These are phyloP conservation scores for Globisporangium paddicum DNA, from an alignment of 352 stramenopile genomes.

Conservation along the genomic window DNA sequence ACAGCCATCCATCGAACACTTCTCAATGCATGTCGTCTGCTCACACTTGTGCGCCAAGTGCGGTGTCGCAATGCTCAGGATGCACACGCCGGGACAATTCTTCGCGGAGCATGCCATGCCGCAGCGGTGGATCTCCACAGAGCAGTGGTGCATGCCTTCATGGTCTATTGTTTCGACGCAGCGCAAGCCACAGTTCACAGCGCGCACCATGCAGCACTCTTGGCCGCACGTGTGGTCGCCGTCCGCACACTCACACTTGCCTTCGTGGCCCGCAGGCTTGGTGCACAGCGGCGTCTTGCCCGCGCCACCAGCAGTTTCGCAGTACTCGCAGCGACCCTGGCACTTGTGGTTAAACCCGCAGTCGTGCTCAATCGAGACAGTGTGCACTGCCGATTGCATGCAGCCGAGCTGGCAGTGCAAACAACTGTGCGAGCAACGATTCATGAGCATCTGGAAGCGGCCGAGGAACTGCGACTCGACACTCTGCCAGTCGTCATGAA, in stretches of 20 bases:
- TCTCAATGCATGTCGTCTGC: conserved; percentile 46
- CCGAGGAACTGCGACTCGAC: conserved; percentile 43
- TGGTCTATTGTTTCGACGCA: conserved; percentile 50
- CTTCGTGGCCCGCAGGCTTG: conserved; percentile 59
- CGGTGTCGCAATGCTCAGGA: conserved; percentile 40
- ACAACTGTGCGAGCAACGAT: conserved; percentile 56
- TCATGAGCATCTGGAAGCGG: conserved; percentile 43
- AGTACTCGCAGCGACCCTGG: conserved; percentile 44
- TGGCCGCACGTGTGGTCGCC: conserved; percentile 62
- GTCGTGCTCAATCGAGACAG: conserved; percentile 24
- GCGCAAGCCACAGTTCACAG: conserved; percentile 44
- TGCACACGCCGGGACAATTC: conserved; percentile 39
- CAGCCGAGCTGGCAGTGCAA: conserved; percentile 50
- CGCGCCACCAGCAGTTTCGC: conserved; percentile 17
- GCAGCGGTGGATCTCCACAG: conserved; percentile 52
- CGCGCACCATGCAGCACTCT: conserved; percentile 33
- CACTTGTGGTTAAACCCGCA: conserved; percentile 53
- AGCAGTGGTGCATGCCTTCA: conserved; percentile 39
- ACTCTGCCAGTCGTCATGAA: conserved; percentile 41
- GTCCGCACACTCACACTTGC: conserved; percentile 51
- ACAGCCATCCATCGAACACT: conserved; percentile 61
- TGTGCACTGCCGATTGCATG: conserved; percentile 48
- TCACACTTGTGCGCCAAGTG: conserved; percentile 65
- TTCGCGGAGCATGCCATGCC: conserved; percentile 39
- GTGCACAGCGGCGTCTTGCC: conserved; percentile 34